Conservation (phyloP, 257 asterid genomes). For the Solanum etuberosum region DNA sequence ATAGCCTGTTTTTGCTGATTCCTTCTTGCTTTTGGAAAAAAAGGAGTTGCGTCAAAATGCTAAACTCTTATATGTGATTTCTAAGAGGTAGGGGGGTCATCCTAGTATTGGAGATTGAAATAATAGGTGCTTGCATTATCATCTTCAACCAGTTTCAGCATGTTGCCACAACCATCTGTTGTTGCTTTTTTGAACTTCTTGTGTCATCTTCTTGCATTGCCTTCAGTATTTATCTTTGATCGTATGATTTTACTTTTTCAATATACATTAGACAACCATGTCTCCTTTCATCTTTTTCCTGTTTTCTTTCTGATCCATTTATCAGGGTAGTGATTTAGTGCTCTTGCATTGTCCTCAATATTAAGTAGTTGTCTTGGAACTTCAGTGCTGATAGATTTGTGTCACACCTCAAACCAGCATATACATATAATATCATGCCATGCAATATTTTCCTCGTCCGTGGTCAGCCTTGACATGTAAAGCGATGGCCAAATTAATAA, state of each 20-base stretch:
- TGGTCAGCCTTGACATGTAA: not conserved
- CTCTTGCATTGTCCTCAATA: not conserved
- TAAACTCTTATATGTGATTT: not conserved
- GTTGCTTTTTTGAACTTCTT: not conserved
- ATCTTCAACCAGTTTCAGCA: not conserved
- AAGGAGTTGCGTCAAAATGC: not conserved
- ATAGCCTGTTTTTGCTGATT: not conserved
- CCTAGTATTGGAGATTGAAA: not conserved
- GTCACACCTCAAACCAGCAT: not conserved
- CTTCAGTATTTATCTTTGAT: not conserved
- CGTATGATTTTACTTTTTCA: not conserved
- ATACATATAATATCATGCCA: not conserved
- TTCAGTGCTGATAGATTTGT: not conserved
- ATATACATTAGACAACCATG: not conserved
- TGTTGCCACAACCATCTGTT: not conserved
- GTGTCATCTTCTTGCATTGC: not conserved
- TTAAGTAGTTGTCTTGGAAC: not conserved
- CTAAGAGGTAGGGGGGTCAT: not conserved
- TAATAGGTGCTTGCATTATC: not conserved
- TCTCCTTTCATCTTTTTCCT: not conserved
- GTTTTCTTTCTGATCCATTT: not conserved
- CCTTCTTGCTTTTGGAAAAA: not conserved
- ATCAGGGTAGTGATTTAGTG: not conserved
- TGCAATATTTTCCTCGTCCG: not conserved
- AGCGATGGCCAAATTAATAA: not conserved